These are phyloP conservation scores for Daldinia childiae DNA, from an alignment of 495 filamentous ascomycete genomes.

Conservation along the genomic window DNA sequence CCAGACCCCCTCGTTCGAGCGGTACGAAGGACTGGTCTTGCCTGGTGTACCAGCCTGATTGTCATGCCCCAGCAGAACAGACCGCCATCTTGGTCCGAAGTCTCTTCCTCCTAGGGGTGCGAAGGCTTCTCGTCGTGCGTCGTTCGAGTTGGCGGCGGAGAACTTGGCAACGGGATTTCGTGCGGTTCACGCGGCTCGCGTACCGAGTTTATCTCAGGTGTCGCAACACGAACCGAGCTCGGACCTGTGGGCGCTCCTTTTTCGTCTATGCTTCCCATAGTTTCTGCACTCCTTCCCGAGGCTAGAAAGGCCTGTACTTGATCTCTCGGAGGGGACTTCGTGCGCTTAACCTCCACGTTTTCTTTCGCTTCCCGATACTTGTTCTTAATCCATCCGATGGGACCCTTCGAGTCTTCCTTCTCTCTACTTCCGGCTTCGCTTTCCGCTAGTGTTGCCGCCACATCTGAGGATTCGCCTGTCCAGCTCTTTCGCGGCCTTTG, in stretches of 20 bases:
- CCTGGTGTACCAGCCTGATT: slow-evolving; percentile 26
- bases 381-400: slow-evolving; percentile 83
- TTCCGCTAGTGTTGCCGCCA: slow-evolving; percentile 50
- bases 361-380: slow-evolving; percentile 84
- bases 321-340: slow-evolving; percentile 58
- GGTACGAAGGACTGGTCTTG: not conserved
- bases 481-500: slow-evolving; percentile 62
- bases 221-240: slow-evolving; percentile 4
- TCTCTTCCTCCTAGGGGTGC: slow-evolving; percentile 34
- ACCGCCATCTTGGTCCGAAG: slow-evolving; percentile 20
- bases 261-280: slow-evolving; percentile 48
- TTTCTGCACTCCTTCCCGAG: slow-evolving; percentile 54
- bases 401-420: slow-evolving; percentile 70
- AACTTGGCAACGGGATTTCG: slow-evolving; percentile 35
- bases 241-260: slow-evolving; percentile 22
- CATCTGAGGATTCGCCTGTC: slow-evolving; percentile 63
- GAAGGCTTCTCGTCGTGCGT: slow-evolving; percentile 37
- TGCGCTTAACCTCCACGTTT: slow-evolving; percentile 65
- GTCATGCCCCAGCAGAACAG: slow-evolving; percentile 33
- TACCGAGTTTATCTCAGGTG: slow-evolving; percentile 17
- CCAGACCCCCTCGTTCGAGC: slow-evolving; percentile 8
- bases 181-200: slow-evolving; percentile 34
- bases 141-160: slow-evolving; percentile 34
- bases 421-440: slow-evolving; percentile 52
- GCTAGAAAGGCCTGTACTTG: slow-evolving; percentile 42